phyloP scores from a whole-genome alignment of 1,284 basidiomycete species.

The Naganishia sp. region DNA sequence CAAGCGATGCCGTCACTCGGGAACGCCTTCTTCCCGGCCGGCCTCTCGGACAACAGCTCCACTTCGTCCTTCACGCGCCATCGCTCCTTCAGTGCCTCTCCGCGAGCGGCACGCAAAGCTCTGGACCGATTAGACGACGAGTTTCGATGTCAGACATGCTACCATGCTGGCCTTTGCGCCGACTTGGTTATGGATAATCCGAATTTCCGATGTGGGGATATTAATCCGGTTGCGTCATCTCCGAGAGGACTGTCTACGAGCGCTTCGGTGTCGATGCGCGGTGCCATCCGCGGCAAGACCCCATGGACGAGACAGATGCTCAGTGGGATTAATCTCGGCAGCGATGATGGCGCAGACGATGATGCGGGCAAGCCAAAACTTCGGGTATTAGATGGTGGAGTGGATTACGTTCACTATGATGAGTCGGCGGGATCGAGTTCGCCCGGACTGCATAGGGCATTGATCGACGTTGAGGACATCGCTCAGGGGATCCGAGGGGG shows the following conservation, averaged over 20 bases:
- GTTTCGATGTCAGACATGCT: constrained; percentile 18
- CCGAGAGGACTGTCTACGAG: not conserved
- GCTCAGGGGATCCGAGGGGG: not conserved
- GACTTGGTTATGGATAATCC: constrained; percentile 13
- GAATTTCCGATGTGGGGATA: constrained; percentile 12
- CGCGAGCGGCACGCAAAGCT: not conserved
- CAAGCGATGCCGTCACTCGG: not conserved
- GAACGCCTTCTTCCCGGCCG: not conserved
- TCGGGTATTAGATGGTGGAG: constrained; percentile 5
- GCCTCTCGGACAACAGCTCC: not conserved
- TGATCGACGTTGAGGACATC: constrained; percentile 16
- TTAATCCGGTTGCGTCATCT: not conserved
- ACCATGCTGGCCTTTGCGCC: constrained; percentile 22
- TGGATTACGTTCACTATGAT: constrained; percentile 17
- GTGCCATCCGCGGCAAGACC: not conserved
- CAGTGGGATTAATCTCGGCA: not conserved
- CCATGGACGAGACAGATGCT: constrained; percentile 13
- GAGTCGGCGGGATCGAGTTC: not conserved
- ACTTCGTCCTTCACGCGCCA: not conserved
- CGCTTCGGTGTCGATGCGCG: not conserved
- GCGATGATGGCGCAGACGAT: not conserved
- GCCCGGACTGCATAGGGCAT: not conserved
- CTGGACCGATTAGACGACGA: not conserved
- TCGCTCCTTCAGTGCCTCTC: not conserved
- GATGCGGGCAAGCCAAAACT: not conserved